Base-by-base conservation (phyloP, 495 filamentous ascomycete species). In the Saxispiralis lemnorum region DNA sequence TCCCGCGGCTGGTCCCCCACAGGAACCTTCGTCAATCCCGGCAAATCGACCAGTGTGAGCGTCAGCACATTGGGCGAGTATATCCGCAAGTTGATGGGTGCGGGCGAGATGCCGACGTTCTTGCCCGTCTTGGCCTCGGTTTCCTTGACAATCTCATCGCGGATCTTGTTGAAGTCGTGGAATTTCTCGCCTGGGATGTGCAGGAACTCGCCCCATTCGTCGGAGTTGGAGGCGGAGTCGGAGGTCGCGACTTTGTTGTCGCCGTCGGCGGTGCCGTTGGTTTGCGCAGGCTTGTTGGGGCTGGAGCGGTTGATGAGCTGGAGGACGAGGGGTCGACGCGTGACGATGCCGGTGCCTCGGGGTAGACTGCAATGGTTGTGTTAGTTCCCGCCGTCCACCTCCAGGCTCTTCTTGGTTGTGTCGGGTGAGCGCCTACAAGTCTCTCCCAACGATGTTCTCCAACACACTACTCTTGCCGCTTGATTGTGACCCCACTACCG, bases 391-490 rank as follows among this genome's bases (percentile, higher is more conserved):
- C 15, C 19, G 19, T 36, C 34, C 34, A 5, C 12, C 16, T 36
- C 34, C 34, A 5, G 34, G 14, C 39, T 28, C 31, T 21, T 24
- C 18, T 20, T 19, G 14, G n/a, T 9, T 9, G 24, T 28, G 5
- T 28, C 36, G 28, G 14, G 37, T n/a, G 55, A 48, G 28, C 20
- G 45, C 82, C 62, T 72, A 96, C 92, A 99, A 96, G 66, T 99
- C 89, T 66, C 92, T 73, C 31, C 92, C 92, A 33, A 99, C 92
- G 54, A 99, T 99, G 57, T 99, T 99, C 66, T 99, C 92, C 56
- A 99, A 63, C 53, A 99, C 92, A n/a, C 89, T 96, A 69, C 87
- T 95, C 77, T 99, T 99, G 59, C 92, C 92, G 61, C 86, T 94
- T 11, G 92, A 96, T 68, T 99, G 92, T 59, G 88, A 95, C 53